phyloP scores from a whole-genome alignment of 2,329 filamentous ascomycete genomes.

The Fusarium humuli region DNA sequence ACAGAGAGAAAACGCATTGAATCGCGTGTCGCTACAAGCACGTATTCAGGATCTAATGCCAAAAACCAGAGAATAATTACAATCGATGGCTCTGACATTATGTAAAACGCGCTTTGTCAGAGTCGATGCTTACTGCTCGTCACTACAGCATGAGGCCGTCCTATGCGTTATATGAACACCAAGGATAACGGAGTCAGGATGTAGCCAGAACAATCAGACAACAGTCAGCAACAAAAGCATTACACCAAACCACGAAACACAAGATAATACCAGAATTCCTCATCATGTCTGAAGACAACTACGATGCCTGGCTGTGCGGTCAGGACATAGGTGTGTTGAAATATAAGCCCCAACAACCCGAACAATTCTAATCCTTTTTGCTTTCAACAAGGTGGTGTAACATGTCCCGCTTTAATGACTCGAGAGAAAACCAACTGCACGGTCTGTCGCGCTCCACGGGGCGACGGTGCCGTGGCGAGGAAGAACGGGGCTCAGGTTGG shows the following conservation, averaged over 20 bases:
- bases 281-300: background rate
- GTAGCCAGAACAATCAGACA: background rate
- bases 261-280: fast-evolving
- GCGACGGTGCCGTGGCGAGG: too few species aligned
- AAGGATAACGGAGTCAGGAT: fast-evolving
- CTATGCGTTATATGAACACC: background rate
- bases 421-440: too few species aligned
- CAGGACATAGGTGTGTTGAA: too few species aligned
- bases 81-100: background rate
- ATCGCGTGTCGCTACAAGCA: background rate
- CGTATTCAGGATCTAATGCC: fast-evolving
- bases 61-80: background rate
- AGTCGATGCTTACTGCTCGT: background rate
- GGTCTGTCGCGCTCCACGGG: too few species aligned
- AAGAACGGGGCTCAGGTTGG: too few species aligned
- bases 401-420: too few species aligned
- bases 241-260: background rate
- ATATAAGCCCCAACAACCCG: too few species aligned
- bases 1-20: background rate
- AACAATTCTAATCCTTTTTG: too few species aligned
- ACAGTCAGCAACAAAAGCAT: background rate
- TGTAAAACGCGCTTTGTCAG: background rate
- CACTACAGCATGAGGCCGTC: background rate
- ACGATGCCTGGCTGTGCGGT: too few species aligned
- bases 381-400: too few species aligned